Evolutionary conservation across 495 filamentous ascomycete species (phyloP), one percentile per base, ranked within the genome.

Genomic region (Hypoxylon crocopeplum): DNA sequence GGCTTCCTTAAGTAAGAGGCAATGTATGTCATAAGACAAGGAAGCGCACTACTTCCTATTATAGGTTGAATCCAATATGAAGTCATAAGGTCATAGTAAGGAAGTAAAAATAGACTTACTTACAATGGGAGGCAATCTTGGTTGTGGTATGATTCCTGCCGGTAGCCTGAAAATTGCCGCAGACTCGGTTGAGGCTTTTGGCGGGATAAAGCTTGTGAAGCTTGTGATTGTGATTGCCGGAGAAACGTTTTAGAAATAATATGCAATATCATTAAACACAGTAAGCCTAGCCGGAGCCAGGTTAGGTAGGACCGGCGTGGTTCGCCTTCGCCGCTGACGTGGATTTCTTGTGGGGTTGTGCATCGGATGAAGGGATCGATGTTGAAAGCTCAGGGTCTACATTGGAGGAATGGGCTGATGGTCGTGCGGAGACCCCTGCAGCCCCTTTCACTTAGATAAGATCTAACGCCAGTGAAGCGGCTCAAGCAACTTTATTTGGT

Each of bases 311-410:
- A n/a, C n/a, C n/a, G n/a, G n/a, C n/a, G n/a, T 27, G 3, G 7
- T 59, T 47, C n/a, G 25, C 40, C 44, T 54, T 56, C 40, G 52
- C 51, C 51, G 51, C 59, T 62, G 52, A 62, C 59, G 59, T 56
- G 47, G 41, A 39, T 62, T 55, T 25, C 50, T 59, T n/a, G n/a
- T n/a, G n/a, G n/a, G n/a, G n/a, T n/a, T n/a, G n/a, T 49, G 50
- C 32, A 56, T 63, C 54, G 54, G 54, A 39, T 59, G 60, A 64
- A 64, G 21, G 60, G 60, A 64, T 58, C 22, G 29, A 49, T 13
- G 30, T 27, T 32, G 22, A 34, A 49, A 29, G 32, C 15, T 42
- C n/a, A 48, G 3, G 46, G 17, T 27, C 50, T 21, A 44, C 41
- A 22, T 21, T 51, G 36, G 15, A 56, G 47, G 51, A 56, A 45